phyloP scores from a whole-genome alignment of 768 basidiomycete species.

The Crucibulum laeve region DNA sequence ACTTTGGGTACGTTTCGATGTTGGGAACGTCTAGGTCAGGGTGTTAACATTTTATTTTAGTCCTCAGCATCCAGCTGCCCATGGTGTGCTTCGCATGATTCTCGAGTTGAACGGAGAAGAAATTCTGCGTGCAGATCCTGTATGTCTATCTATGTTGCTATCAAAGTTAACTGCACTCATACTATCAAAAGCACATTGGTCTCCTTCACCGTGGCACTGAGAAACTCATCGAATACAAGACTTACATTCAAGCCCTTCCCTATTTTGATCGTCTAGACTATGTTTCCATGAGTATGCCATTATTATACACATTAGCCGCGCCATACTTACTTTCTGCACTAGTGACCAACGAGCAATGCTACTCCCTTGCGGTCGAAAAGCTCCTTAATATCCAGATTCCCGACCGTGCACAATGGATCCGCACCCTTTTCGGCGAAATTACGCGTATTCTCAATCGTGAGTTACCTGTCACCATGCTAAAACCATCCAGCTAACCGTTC shows the following conservation, averaged over 20 bases:
- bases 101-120: slow-evolving; percentile 97
- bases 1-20: not conserved
- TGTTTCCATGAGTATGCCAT: slow-evolving; percentile 90
- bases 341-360: slow-evolving; percentile 99
- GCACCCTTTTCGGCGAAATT: slow-evolving; percentile 95
- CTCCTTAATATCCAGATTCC: slow-evolving; percentile 96
- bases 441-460: slow-evolving; percentile 91
- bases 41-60: slow-evolving; percentile 27
- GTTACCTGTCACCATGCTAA: slow-evolving; percentile 16
- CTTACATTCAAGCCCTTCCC: slow-evolving; percentile 93
- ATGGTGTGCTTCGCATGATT: slow-evolving; percentile 97
- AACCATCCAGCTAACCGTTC: slow-evolving; percentile 22
- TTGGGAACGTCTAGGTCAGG: not conserved
- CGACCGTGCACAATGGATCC: slow-evolving; percentile 97
- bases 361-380: slow-evolving; percentile 96
- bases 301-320: slow-evolving; percentile 4
- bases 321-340: not conserved
- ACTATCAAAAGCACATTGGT: slow-evolving; percentile 71
- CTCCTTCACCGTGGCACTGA: slow-evolving; percentile 96
- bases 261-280: slow-evolving; percentile 99
- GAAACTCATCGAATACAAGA: slow-evolving; percentile 99
- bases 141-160: slow-evolving; percentile 26
- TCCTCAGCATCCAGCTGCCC: slow-evolving; percentile 98
- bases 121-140: slow-evolving; percentile 82
- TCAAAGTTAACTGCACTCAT: not conserved